Evolutionary conservation across 192 early-diverging fungal species (phyloP).

Genomic region (Kickxella alabastrina): DNA sequence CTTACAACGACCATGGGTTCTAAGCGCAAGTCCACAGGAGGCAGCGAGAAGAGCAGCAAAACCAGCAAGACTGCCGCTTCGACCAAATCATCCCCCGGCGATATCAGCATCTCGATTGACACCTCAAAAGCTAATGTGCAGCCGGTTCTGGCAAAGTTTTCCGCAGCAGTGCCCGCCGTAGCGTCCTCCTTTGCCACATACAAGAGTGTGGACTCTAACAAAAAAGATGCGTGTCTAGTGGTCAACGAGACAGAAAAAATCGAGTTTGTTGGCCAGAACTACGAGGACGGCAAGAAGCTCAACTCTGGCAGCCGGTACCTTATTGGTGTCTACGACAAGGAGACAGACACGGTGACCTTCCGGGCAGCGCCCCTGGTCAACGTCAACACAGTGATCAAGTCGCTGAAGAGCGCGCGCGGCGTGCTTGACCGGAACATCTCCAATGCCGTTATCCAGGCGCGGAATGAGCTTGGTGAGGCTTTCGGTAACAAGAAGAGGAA

Average conservation of each 20-base stretch:
- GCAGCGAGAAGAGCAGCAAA: background rate
- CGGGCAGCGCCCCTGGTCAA: conserved; percentile 62
- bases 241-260: conserved; percentile 71
- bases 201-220: conserved; percentile 14
- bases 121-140: conserved; percentile 31
- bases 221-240: conserved; percentile 37
- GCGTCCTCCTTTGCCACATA: conserved; percentile 44
- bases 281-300: conserved; percentile 53
- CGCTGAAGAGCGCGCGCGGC: conserved; percentile 54
- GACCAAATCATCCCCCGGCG: background rate
- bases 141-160: conserved; percentile 47
- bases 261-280: conserved; percentile 69
- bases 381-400: conserved; percentile 66
- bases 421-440: conserved; percentile 40
- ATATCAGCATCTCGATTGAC: conserved; percentile 26
- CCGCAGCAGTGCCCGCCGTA: conserved; percentile 25
- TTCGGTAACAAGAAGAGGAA: conserved; percentile 92
- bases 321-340: conserved; percentile 75
- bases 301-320: conserved; percentile 57
- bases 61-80: conserved; percentile 1
- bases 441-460: conserved; percentile 57
- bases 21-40: conserved; percentile 36
- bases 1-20: conserved; percentile 17
- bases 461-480: conserved; percentile 79
- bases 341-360: conserved; percentile 65